Evolutionary conservation across 805 yeast genomes (phyloP).

Genomic region (Candida wancherniae): DNA sequence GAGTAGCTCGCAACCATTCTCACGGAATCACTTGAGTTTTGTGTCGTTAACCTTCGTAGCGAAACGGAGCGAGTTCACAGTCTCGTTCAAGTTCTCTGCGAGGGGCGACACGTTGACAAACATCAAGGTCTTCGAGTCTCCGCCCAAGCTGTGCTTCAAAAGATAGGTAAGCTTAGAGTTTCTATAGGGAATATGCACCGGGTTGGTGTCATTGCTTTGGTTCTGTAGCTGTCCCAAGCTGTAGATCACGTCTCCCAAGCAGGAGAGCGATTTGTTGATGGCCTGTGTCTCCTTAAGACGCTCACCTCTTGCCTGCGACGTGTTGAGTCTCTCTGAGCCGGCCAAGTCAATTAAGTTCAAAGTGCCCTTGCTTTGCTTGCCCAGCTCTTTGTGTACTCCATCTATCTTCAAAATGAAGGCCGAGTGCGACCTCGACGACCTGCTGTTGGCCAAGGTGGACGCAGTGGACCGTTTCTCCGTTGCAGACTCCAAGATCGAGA

Average conservation of each 20-base stretch:
- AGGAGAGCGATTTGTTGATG: slow-evolving; percentile 81
- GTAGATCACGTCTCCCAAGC: slow-evolving; percentile 84
- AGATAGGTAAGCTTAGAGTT: slow-evolving; percentile 76
- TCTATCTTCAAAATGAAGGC: slow-evolving; percentile 61
- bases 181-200: slow-evolving; percentile 58
- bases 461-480: slow-evolving; percentile 68
- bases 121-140: slow-evolving; percentile 87
- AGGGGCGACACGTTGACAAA: slow-evolving; percentile 83
- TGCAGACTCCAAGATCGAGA: slow-evolving; percentile 49
- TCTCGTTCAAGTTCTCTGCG: slow-evolving; percentile 60
- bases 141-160: slow-evolving; percentile 77
- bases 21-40: slow-evolving; percentile 4
- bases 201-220: slow-evolving; percentile 17
- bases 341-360: slow-evolving; percentile 87
- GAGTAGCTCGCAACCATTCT: background rate
- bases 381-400: slow-evolving; percentile 50
- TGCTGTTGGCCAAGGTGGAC: slow-evolving; percentile 71
- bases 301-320: slow-evolving; percentile 75
- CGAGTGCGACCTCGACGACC: slow-evolving; percentile 89
- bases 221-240: slow-evolving; percentile 46
- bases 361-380: slow-evolving; percentile 36
- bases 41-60: slow-evolving; percentile 79
- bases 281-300: slow-evolving; percentile 82
- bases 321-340: slow-evolving; percentile 81
- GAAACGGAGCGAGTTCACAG: slow-evolving; percentile 79